Evolutionary conservation across 1,139 yeast genomes (phyloP), one percentile per base, ranked within the genome.

Genomic region (Debaryomyces sp.): DNA sequence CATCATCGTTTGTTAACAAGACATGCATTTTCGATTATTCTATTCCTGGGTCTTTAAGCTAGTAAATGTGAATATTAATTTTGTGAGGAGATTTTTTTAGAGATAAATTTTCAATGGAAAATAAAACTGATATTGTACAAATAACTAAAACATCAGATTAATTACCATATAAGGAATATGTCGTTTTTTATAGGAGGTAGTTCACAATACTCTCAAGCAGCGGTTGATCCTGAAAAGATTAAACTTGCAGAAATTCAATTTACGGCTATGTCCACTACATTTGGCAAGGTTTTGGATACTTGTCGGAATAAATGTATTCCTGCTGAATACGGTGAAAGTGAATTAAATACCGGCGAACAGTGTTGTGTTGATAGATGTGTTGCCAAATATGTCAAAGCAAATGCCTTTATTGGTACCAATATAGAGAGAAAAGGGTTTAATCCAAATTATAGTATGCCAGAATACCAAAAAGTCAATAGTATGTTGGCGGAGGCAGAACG

Each of bases 1-100:
- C 99, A 63, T 94, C 99, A 67, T 94, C 99, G 68, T 94, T 94
- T 22, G 97, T 91, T 46, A 92, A 67, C 43, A 76, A 67, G 26
- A 76, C 64, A 55, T 75, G 80, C 81, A 76, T 76, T 43, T 39
- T 36, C 17, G 7, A 32, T 15, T 32, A 32, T 32, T 32, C 34
- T 32, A 32, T 32, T 15, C n/a, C n/a, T 6, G 7, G 21, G 21
- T 15, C 12, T 17, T 32, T 5, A 9, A 4, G 6, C 13, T 12
- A 17, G 5, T 12, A 32, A 32, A 32, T 4, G 35, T 34, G 15
- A 30, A 12, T 13, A 18, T 17, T 8, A 26, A 34, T 33, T 18
- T 15, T 17, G 10, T 42, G 44, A 42, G 39, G 17, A 21, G 15
- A 27, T 9, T 12, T 30, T 40, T 27, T 41, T 23, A n/a, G 27